Evolutionary conservation across 169 alveolate species (phyloP).

Genomic region (Plasmodium knowlesi): DNA sequence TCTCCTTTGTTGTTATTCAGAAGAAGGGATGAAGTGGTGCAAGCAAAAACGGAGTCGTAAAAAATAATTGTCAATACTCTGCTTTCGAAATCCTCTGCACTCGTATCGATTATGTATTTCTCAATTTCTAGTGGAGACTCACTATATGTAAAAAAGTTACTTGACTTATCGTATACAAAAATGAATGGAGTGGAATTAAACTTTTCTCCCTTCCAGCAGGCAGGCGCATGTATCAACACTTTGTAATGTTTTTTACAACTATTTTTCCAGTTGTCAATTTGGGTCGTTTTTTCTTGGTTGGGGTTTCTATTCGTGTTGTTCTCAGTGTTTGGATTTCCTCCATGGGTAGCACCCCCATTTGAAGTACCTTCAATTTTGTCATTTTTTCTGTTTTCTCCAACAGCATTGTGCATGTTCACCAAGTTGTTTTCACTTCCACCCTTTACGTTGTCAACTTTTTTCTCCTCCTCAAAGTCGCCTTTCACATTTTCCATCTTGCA

Average conservation of each 20-base stretch:
- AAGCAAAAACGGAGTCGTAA: constrained; percentile 59
- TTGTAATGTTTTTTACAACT: constrained; percentile 26
- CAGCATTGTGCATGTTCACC: neutral
- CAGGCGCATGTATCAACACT: constrained; percentile 66
- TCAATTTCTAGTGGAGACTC: constrained; percentile 70
- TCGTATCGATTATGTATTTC: constrained; percentile 53
- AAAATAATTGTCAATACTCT: constrained; percentile 42
- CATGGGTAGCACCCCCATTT: neutral
- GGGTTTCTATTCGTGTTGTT: neutral
- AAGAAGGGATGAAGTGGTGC: constrained; percentile 22
- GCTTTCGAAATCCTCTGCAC: constrained; percentile 44
- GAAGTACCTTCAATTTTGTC: neutral
- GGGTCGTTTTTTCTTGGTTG: neutral
- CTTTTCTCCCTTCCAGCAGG: constrained; percentile 69
- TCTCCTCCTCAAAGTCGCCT: neutral
- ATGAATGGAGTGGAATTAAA: constrained; percentile 44
- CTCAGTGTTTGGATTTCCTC: neutral
- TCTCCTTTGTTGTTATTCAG: constrained; percentile 47
- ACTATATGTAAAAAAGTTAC: constrained; percentile 59
- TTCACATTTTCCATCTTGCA: neutral
- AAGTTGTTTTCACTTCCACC: neutral
- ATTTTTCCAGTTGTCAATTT: neutral
- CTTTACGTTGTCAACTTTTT: neutral
- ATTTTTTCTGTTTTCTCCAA: neutral
- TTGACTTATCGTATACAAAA: constrained; percentile 38